Evolutionary conservation across 2,329 filamentous ascomycete species (phyloP), one percentile per base, ranked within the genome.

Genomic region (Aspergillus sp.): DNA sequence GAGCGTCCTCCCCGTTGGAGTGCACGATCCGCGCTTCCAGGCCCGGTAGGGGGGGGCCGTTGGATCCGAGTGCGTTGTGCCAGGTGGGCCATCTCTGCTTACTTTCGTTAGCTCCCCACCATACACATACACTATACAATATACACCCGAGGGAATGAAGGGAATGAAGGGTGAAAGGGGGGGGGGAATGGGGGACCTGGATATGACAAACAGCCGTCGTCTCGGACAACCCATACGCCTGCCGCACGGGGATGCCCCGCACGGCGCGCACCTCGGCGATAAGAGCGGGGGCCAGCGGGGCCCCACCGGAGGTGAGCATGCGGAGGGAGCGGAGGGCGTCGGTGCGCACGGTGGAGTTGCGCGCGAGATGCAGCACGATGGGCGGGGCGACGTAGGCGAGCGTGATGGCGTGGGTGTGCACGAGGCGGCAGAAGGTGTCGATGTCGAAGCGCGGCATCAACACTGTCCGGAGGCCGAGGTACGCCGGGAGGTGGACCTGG

Each of bases 191-290:
- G 11, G 20, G 31, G 32, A 58, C 55, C 48, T 62, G 60, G 10
- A 51, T 49, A 40, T 61, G 58, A 3, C 53, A 52, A 7, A 54
- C 47, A 3, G 56, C 46, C 7, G 47, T 59, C 3, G 56, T 59
- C 21, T 63, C 59, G 2, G 55, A 58, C 14, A 63, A 32, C 11
- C 61, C 58, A 16, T 60, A 63, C 5, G 53, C 59, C 31, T 63
- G 58, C 6, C 54, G 50, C 4, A 63, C 47, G 19, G 50, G 49
- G 3, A 63, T 53, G 2, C 49, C 47, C 25, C 53, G 44, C 3
- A 52, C 44, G 5, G 46, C 43, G 31, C 58, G 45, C 16, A 58
- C 54, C 5, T 53, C 54, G 1, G 52, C 50, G 20, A 64, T 55
- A 14, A 64, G 25, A 6, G 55, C 53, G 3, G 46, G 46, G 3